A percentile compares a stretch with the other conserved stretches of the same genome.
phyloP scores from a whole-genome alignment of 1,284 basidiomycete species.

The Gastroboletus turbinatus region DNA sequence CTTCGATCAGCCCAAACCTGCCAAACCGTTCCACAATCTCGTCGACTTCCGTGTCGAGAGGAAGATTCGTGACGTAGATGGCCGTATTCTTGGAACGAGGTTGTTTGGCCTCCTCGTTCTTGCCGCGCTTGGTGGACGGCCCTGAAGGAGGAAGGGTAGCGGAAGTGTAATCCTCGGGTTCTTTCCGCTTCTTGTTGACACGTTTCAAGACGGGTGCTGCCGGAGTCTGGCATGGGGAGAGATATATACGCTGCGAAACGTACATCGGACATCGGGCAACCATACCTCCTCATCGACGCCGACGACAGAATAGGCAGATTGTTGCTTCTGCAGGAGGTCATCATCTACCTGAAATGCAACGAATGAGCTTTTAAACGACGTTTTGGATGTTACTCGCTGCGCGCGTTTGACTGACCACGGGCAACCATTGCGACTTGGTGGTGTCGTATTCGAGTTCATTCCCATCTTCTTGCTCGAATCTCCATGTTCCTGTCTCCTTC shows the following conservation, averaged over 20 bases:
- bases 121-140: conserved; percentile 66
- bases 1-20: conserved; percentile 89
- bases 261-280: conserved; percentile 24
- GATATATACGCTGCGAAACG: conserved; percentile 24
- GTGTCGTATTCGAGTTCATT: conserved; percentile 87
- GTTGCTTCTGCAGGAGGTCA: conserved; percentile 80
- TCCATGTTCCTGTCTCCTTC: conserved; percentile 76
- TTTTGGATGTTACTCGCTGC: not conserved
- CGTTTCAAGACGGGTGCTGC: conserved; percentile 81
- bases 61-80: conserved; percentile 88
- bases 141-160: conserved; percentile 45
- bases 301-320: conserved; percentile 86
- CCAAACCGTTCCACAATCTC: conserved; percentile 84
- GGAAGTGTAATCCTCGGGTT: conserved; percentile 72
- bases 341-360: conserved; percentile 64
- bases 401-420: conserved; percentile 58
- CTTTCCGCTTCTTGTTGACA: conserved; percentile 81
- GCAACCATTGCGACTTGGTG: conserved; percentile 74
- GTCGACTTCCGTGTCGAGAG: conserved; percentile 70
- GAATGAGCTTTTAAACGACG: conserved; percentile 5
- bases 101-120: conserved; percentile 48
- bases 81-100: conserved; percentile 85
- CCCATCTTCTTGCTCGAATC: conserved; percentile 87
- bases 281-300: conserved; percentile 91
- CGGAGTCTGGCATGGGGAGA: conserved; percentile 57